Evolutionary conservation across 2,329 filamentous ascomycete species (phyloP), one percentile per base, ranked within the genome.

Genomic region (Parafenestella ontariensis): DNA sequence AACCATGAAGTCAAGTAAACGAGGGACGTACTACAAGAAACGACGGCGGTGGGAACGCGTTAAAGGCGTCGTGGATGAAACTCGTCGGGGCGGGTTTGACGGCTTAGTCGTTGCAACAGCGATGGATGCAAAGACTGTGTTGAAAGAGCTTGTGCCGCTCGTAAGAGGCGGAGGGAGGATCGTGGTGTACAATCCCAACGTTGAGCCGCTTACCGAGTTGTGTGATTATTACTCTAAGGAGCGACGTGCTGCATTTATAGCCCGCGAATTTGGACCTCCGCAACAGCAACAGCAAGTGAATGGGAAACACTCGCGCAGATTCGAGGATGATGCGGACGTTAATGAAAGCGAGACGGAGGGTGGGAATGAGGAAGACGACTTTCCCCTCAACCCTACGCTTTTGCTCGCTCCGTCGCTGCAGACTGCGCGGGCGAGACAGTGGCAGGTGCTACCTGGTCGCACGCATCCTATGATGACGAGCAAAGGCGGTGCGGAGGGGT

Each of bases 391-490:
- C 71, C 95, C 95, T 0, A 90, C 91, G 2, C 77, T 96, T 46
- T 75, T 99, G 3, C 83, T 98, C 0, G 91, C 89, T 0, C 87
- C 91, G 0, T 86, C 84, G 11, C 81, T 99, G 48, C 93, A 98
- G 78, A 95, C 88, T 2, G 90, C 89, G 43, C 83, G 91, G 13
- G 88, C 90, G 5, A 83, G 90, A 58, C 82, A 86, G 48, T 98
- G 92, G 91, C 95, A 99, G 79, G 93, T 97, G 1, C 76, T 99
- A 42, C 95, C 95, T 0, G 91, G 92, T 0, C 82, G 95, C 49
- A 98, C 95, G 47, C 95, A 99, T 78, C 95, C 95, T 6, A 77
- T 96, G 50, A 99, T 99, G 95, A 96, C 91, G 55, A 87, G 87
- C 33, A 84, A 85, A 36, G 95, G 95, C 18, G 94, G 94, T 0